Evolutionary conservation across 129 eudicot species (phyloP).

Genomic region (Daucus carota): DNA sequence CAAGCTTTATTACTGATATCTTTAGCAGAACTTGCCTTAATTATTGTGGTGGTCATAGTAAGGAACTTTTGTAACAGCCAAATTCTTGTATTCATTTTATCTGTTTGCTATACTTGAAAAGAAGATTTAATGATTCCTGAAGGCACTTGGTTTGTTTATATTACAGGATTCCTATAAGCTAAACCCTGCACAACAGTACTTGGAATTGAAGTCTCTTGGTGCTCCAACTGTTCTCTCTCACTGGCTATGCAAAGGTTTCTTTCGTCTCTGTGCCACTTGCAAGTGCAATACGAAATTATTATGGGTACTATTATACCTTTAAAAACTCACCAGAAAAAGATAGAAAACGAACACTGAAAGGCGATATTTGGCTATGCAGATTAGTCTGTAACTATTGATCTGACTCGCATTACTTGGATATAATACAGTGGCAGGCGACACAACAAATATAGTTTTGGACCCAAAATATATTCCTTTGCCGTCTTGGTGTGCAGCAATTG

Average conservation of each 20-base stretch:
- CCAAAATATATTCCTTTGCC: slow-evolving; percentile 49
- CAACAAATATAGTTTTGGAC: slow-evolving; percentile 63
- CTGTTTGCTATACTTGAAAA: background rate
- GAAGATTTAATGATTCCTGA: background rate
- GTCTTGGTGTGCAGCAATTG: slow-evolving; percentile 52
- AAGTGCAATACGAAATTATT: slow-evolving; percentile 4
- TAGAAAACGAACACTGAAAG: background rate
- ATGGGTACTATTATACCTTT: background rate
- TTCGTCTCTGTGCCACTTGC: slow-evolving; percentile 61
- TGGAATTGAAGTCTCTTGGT: slow-evolving; percentile 64
- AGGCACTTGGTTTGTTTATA: background rate
- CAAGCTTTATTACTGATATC: slow-evolving; percentile 52
- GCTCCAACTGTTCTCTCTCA: slow-evolving; percentile 90
- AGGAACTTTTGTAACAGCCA: slow-evolving; percentile 12
- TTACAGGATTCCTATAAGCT: slow-evolving; percentile 63
- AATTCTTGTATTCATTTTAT: background rate
- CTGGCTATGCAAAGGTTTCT: slow-evolving; percentile 87
- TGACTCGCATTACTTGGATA: background rate
- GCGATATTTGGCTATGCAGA: too few species aligned
- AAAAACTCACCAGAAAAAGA: background rate
- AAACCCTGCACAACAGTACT: slow-evolving; percentile 59
- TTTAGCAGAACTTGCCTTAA: slow-evolving; percentile 49
- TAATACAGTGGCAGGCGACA: slow-evolving; percentile 61
- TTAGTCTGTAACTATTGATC: too few species aligned
- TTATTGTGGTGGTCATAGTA: slow-evolving; percentile 70